Base-by-base conservation (phyloP, 2,329 filamentous ascomycete species). In the Apiospora arundinis region DNA sequence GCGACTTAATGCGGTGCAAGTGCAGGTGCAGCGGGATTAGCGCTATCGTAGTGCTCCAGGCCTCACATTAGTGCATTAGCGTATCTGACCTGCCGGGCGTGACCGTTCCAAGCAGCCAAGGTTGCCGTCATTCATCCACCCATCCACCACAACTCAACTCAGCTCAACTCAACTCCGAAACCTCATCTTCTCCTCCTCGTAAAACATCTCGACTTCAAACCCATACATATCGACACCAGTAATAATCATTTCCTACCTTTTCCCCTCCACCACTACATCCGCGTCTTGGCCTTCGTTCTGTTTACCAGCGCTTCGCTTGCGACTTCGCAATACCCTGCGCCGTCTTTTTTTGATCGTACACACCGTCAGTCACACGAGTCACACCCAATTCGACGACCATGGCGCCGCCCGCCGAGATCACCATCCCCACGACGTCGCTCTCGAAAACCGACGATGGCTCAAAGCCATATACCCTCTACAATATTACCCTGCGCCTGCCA, bases 391-490 rank as follows among this genome's bases (percentile, higher is more conserved):
- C 56, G 56, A 63, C 56, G 23, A 80, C 71, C 73, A 92, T 92
- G 90, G 88, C 89, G 73, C 90, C 90, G 69, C 89, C 90, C 49
- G 86, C 88, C 78, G 90, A 92, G 79, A 91, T 92, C 78, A 89
- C 88, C 72, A 92, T 92, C 75, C 90, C 90, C 14, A 89, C 89
- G n/a, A 91, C 90, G 67, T 90, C 88, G 74, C 81, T 89, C 71
- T 85, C 87, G 69, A 80, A 81, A 0, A 80, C 83, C 3, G 72
- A 83, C 69, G 83, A 86, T 72, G 85, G 85, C 74, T 84, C 86
- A 74, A 93, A 94, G 77, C 87, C 91, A 0, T 94, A 90, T 81
- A 95, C 93, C 0, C 87, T 92, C 74, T 95, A 95, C 85, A 93
- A 93, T 80, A 92, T 95, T 81, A 91, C 90, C 28, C 86, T 96